Percentiles rank a stretch among this genome's conserved stretches.
Conservation (phyloP, 2,329 filamentous ascomycete genomes). For the Aureobasidium vineae region DNA sequence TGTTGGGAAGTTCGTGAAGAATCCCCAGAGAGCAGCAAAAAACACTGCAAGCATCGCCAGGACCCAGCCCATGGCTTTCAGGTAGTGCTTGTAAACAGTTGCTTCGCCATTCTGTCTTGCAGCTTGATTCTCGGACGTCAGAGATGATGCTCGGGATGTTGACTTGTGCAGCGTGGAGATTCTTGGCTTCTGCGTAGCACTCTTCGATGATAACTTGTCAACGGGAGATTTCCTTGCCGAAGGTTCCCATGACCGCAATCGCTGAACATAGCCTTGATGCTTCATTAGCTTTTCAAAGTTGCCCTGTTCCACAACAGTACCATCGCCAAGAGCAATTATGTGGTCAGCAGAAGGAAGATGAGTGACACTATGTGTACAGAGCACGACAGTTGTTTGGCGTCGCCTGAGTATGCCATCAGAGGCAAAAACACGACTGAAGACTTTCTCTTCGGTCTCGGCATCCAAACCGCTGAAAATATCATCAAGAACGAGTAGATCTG, state of each 20-base stretch:
- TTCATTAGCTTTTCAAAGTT: conserved; percentile 25
- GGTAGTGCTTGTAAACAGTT: conserved; percentile 28
- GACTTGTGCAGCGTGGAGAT: neutral
- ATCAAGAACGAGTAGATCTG: conserved; percentile 51
- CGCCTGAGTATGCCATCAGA: conserved; percentile 46
- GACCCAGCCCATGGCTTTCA: neutral
- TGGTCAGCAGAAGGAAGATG: conserved; percentile 43
- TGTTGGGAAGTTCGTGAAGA: neutral
- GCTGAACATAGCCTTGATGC: neutral
- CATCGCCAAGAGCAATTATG: conserved; percentile 36
- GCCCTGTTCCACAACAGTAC: conserved; percentile 21
- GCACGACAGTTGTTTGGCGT: conserved; percentile 53
- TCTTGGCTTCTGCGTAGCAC: neutral
- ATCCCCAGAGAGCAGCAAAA: neutral
- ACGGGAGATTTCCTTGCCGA: neutral
- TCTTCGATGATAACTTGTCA: neutral
- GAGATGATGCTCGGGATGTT: neutral
- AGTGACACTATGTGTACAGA: conserved; percentile 41
- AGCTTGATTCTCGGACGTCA: neutral
- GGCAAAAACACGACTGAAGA: conserved; percentile 50
- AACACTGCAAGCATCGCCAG: neutral
- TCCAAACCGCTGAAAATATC: conserved; percentile 56
- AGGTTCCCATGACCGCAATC: neutral
- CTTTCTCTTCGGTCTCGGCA: conserved; percentile 48
- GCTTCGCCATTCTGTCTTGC: conserved; percentile 29